Evolutionary conservation across 129 eudicot genomes (phyloP), one percentile per base, ranked within the genome.

Genomic region (Artemisia annua): DNA sequence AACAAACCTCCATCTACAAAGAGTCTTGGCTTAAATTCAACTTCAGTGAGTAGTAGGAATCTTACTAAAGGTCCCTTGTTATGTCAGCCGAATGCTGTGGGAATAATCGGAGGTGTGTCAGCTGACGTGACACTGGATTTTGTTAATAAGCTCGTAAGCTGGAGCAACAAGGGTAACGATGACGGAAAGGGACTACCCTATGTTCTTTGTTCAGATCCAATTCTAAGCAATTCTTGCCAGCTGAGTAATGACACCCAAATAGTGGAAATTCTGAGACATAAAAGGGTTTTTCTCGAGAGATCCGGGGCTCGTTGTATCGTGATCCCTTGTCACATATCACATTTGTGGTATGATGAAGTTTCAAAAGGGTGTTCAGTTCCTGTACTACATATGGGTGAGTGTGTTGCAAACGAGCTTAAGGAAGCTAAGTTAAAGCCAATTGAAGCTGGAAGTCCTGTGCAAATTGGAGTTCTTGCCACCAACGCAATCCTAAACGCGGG

Each of bases 371-470:
- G 87, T 66, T 79, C 87, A 39, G 84, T 88, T 59, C 96, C 89
- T 12, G 63, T 91, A 57, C 84, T 91, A 77, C 90, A 88, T 70
- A 77, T 91, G 84, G 97, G 86, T 15, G 91, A 88, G 60, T 88
- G 96, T 80, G 96, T 84, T 28, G 96, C 93, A 63, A 84, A 75
- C 74, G 93, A 89, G 82, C 91, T 89, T 11, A 89, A 83, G 69
- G 91, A 87, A 67, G 94, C 91, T 3, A 85, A 92, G 65, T 76
- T 89, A 72, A 89, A 81, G 85, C 96, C 98, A 7, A 62, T 91
- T 49, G 90, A 86, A 86, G 87, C 92, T 60, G 97, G 97, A 71
- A 86, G 96, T 66, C 77, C 83, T 35, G 66, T 77, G 56, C 53
- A 82, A 51, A 88, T 91, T 62, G 94, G 96, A 54, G 76, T 88